Conservation (phyloP, 805 yeast genomes). For the Lachancea waltii region DNA sequence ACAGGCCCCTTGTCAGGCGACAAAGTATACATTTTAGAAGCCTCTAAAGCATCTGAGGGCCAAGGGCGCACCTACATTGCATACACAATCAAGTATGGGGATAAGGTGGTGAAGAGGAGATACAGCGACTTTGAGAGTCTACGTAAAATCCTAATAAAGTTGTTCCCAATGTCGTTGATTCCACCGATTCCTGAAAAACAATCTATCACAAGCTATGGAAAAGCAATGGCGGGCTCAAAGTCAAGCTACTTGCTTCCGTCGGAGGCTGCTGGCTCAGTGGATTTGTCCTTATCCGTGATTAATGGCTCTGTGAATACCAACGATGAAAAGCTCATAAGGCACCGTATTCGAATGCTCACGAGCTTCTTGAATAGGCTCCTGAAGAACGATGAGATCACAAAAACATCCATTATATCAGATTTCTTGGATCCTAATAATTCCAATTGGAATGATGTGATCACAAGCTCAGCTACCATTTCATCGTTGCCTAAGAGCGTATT, state of each 20-base stretch:
- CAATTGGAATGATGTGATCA: slow-evolving; percentile 31
- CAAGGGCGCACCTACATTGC: slow-evolving; percentile 44
- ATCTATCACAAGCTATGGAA: slow-evolving; percentile 29
- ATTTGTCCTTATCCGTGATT: slow-evolving; percentile 27
- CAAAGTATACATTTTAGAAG: slow-evolving; percentile 26
- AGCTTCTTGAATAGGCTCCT: slow-evolving; percentile 29
- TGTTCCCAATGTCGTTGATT: slow-evolving; percentile 74
- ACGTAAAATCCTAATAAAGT: slow-evolving; percentile 56
- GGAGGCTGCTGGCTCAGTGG: slow-evolving; percentile 28
- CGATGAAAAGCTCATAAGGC: slow-evolving; percentile 32
- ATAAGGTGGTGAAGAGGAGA: slow-evolving; percentile 60
- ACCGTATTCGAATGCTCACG: slow-evolving; percentile 31
- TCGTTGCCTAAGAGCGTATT: slow-evolving; percentile 29
- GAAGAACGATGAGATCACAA: slow-evolving; percentile 23
- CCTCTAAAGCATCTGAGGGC: slow-evolving; percentile 28
- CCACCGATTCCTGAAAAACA: slow-evolving; percentile 96
- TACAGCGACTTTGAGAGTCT: slow-evolving; percentile 90
- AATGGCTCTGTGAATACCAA: slow-evolving; percentile 26
- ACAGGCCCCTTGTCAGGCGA: slow-evolving; percentile 8
- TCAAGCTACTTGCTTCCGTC: slow-evolving; percentile 27
- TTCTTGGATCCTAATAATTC: slow-evolving; percentile 31
- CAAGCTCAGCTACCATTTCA: slow-evolving; percentile 31
- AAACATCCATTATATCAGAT: slow-evolving; percentile 29
- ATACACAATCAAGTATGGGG: slow-evolving; percentile 61
- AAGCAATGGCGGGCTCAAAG: slow-evolving; percentile 26